Evolutionary conservation across 371 early-diverging fungal species (phyloP).

Genomic region (Mucor plumbeus): DNA sequence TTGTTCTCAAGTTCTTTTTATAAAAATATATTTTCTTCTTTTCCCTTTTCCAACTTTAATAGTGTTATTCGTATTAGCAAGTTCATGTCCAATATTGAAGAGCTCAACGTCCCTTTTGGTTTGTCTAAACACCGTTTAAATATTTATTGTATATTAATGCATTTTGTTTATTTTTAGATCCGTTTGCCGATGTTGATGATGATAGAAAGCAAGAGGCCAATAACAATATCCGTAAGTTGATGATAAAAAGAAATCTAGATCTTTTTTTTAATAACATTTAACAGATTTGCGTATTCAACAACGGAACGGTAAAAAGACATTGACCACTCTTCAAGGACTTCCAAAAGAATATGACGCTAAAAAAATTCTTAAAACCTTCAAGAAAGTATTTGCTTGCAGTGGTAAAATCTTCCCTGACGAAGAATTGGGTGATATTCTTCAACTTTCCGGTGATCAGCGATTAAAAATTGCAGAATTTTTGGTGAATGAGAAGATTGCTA

Average conservation of each 20-base stretch:
- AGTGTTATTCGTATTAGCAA: slow-evolving; percentile 7
- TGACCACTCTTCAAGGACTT: slow-evolving; percentile 88
- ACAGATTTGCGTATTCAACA: slow-evolving; percentile 72
- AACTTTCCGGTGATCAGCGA: slow-evolving; percentile 96
- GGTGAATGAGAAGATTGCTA: slow-evolving; percentile 76
- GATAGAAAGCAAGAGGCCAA: slow-evolving; percentile 58
- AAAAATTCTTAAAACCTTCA: slow-evolving; percentile 91
- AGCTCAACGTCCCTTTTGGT: slow-evolving; percentile 45
- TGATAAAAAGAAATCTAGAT: background rate
- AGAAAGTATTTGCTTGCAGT: slow-evolving; percentile 97
- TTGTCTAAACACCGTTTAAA: background rate
- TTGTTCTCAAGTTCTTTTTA: background rate
- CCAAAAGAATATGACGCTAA: slow-evolving; percentile 88
- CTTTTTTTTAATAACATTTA: slow-evolving; percentile 5
- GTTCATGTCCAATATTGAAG: slow-evolving; percentile 45
- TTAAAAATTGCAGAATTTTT: slow-evolving; percentile 84
- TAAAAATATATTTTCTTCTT: background rate
- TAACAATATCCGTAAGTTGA: slow-evolving; percentile 79
- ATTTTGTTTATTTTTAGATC: slow-evolving; percentile 53
- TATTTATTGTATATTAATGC: background rate
- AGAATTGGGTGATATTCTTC: slow-evolving; percentile 89
- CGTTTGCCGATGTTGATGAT: slow-evolving; percentile 83
- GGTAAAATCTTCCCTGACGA: slow-evolving; percentile 93
- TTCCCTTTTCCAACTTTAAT: slow-evolving; percentile 6
- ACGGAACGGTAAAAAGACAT: slow-evolving; percentile 94